Conservation (phyloP, 2,329 filamentous ascomycete genomes). For the Ambrosiella xylebori region DNA sequence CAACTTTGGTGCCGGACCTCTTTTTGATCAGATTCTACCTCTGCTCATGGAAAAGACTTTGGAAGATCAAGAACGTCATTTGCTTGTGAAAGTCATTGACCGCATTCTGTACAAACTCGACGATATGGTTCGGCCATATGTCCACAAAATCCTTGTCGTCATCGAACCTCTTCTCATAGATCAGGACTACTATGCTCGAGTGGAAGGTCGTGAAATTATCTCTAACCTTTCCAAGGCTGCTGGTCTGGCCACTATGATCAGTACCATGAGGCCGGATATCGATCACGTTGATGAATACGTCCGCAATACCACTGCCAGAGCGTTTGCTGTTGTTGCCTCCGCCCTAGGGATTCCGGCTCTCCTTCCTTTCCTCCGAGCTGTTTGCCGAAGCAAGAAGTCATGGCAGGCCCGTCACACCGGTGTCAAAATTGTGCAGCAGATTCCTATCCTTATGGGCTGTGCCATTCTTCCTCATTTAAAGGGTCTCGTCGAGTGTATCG, state of each 20-base stretch:
- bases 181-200: constrained; percentile 96
- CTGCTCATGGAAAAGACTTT: constrained; percentile 95
- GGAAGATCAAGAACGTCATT: constrained; percentile 93
- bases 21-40: constrained; percentile 95
- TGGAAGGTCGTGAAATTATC: constrained; percentile 96
- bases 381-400: constrained; percentile 95
- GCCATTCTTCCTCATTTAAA: constrained; percentile 90
- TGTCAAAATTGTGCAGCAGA: constrained; percentile 98
- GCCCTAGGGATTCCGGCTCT: constrained; percentile 90
- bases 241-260: constrained; percentile 96
- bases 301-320: constrained; percentile 88
- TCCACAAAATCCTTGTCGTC: constrained; percentile 96
- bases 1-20: constrained; percentile 79
- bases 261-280: constrained; percentile 96
- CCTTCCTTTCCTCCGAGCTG: constrained; percentile 83
- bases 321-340: constrained; percentile 92
- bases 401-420: constrained; percentile 97
- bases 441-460: constrained; percentile 96
- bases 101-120: constrained; percentile 97
- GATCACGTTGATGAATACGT: constrained; percentile 98
- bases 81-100: constrained; percentile 98
- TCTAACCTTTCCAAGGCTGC: constrained; percentile 95
- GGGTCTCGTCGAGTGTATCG: constrained; percentile 90
- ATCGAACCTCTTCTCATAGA: constrained; percentile 98
- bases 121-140: constrained; percentile 85